A percentile compares a stretch with the other conserved stretches of the same genome.
These are phyloP conservation scores for Epithemia pelagica DNA, from an alignment of 108 stramenopile genomes.

Conservation along the genomic window DNA sequence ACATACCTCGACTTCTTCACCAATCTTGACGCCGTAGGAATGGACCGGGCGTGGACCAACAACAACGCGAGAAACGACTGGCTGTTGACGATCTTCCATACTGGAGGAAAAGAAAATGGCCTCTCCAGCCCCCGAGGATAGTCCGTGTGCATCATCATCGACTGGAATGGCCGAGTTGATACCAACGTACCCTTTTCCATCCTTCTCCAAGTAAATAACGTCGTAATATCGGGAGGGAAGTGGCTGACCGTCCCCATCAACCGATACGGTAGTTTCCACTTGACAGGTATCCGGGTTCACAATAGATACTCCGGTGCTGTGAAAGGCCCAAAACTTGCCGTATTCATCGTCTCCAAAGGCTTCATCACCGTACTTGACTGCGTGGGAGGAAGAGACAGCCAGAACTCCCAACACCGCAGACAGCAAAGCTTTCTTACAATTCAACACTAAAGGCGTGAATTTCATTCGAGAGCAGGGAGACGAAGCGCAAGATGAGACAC, in stretches of 20 bases:
- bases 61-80: conserved; percentile 1
- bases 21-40: conserved; percentile 9
- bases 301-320: conserved; percentile 10
- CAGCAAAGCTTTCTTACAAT: no score
- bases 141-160: background rate
- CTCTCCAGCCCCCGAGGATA: background rate
- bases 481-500: no score
- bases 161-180: conserved; percentile 2
- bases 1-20: conserved; percentile 7
- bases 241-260: conserved; percentile 5
- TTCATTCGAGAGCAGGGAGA: no score
- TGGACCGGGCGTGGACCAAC: conserved; percentile 16
- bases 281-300: conserved; percentile 14
- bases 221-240: conserved; percentile 8
- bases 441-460: no score
- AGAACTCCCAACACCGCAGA: background rate
- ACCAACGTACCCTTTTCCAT: conserved; percentile 8
- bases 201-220: conserved; percentile 13
- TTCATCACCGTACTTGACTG: conserved; percentile 21
- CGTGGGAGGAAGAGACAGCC: background rate
- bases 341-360: conserved; percentile 5
- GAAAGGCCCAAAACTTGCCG: conserved; percentile 19
- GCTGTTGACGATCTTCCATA: background rate
- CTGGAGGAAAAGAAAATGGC: conserved; percentile 1
- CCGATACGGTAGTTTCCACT: conserved; percentile 11